Percentiles rank a stretch among this genome's conserved stretches.
These are phyloP conservation scores for Lablab purpureus DNA, from an alignment of 306 rosid species.

Conservation along the genomic window DNA sequence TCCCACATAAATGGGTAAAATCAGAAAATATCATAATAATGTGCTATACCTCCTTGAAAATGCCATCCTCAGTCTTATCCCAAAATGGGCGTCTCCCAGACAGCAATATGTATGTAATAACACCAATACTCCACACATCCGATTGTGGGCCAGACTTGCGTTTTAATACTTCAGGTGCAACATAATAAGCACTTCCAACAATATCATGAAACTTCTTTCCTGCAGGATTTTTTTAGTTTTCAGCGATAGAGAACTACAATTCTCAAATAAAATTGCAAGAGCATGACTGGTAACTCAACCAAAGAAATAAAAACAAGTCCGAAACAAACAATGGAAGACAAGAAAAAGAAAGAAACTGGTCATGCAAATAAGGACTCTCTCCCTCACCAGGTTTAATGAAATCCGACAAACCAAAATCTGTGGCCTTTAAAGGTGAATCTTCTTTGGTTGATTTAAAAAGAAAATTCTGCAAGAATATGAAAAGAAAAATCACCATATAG, in stretches of 20 bases:
- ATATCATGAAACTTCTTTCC: conserved; percentile 84
- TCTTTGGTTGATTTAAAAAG: conserved; percentile 72
- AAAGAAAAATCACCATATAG: conserved; percentile 27
- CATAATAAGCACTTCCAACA: conserved; percentile 96
- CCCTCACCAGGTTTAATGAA: conserved; percentile 76
- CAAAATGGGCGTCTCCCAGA: conserved; percentile 95
- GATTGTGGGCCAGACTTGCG: conserved; percentile 93
- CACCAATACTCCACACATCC: conserved; percentile 97
- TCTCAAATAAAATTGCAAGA: conserved; percentile 36
- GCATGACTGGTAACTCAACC: neutral
- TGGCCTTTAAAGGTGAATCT: conserved; percentile 77
- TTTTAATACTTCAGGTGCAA: conserved; percentile 93
- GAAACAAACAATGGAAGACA: neutral
- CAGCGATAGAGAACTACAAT: conserved; percentile 25
- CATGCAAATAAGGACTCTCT: conserved; percentile 2
- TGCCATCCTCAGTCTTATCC: conserved; percentile 96
- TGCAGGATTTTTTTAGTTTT: conserved; percentile 51
- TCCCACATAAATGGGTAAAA: conserved; percentile 26
- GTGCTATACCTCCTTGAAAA: conserved; percentile 81
- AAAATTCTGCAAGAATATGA: conserved; percentile 67
- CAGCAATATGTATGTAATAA: conserved; percentile 87
- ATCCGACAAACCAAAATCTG: conserved; percentile 92
- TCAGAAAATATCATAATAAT: conserved; percentile 39
- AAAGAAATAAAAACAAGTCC: conserved; percentile 14
- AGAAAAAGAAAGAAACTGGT: neutral